Evolutionary conservation across 768 basidiomycete species (phyloP), one percentile per base, ranked within the genome.

Genomic region (Mycena polygramma): DNA sequence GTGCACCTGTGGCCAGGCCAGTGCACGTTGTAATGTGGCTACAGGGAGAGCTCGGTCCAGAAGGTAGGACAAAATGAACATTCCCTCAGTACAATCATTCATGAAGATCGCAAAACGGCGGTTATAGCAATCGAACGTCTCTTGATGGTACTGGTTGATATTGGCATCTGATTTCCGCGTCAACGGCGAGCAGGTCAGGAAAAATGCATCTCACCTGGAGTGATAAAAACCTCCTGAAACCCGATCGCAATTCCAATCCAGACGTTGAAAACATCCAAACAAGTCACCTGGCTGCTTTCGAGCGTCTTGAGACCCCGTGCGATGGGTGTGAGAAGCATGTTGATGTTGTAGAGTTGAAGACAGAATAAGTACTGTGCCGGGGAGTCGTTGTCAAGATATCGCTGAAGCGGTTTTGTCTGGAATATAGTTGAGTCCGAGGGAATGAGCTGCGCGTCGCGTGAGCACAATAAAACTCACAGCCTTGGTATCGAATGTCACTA

Each of bases 31-130:
- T 49, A 49, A 49, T 49, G n/a, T 19, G 10, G 20, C 48, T 49
- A 49, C 48, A 49, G 48, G 48, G 48, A 49, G 48, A 49, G 48
- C 48, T 49, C 48, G 63, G 52, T 70, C 63, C 20, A 70, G 57
- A 39, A 70, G 61, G 39, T 70, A 70, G 1, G 63, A 22, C 11
- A 65, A 30, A 11, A 70, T 19, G 45, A 64, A 70, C 54, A 70
- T 70, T 3, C 62, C 58, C 2, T 8, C n/a, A 9, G 69, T 70
- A n/a, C 61, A 65, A 19, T 66, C 58, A 19, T 63, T 66, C 63
- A 70, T 65, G n/a, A 70, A 63, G 35, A 70, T 70, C 7, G 53
- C 49, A 54, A 70, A 70, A 8, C 63, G 69, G 7, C 49, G 55
- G 43, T 70, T 66, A 58, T 64, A 70, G 20, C 62, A 53, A 22